Base-by-base conservation (phyloP, 257 asterid species). In the Orobanche coerulescens region DNA sequence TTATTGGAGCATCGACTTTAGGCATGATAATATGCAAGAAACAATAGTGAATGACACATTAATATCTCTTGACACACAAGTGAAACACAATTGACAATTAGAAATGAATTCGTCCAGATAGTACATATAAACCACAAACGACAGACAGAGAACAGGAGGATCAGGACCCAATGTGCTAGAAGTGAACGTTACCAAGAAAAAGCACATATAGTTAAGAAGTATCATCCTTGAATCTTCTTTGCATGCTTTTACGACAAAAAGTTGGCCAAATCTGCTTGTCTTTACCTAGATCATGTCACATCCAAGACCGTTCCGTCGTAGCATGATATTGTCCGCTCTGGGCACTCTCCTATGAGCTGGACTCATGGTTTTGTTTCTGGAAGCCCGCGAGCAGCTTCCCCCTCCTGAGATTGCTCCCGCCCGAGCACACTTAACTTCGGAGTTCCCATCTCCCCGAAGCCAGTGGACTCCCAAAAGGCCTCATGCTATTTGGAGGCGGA, bases 1-100 rank as follows among this genome's bases (percentile, higher is more conserved):
- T 57, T 42, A 26, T n/a, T n/a, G 24, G 51, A 44, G 50, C 28
- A 52, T 23, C 33, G 13, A 62, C 31, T 40, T 52, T 49, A 64
- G 7, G 52, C 46, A 51, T 50, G 64, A 40, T 6, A 20, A 40
- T 47, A 8, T 5, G 28, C 28, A 47, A 18, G 54, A 47, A 19
- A 20, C 11, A 22, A 43, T 43, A 43, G 7, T 2, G n/a, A 12
- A 36, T 36, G 14, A 13, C 16, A 39, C 4, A 39, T 39, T 39
- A 13, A 13, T 37, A 9, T 39, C 44, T 37, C 16, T 39, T 39
- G 11, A 39, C 44, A 16, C 36, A 0, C n/a, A n/a, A n/a, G n/a
- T n/a, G n/a, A 7, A 46, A 25, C 52, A 46, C 24, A 46, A 20
- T 16, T 46, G 52, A 46, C 52, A 46, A 46, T 2, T 16, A 20